Evolutionary conservation across 768 basidiomycete genomes (phyloP), one percentile per base, ranked within the genome.

Genomic region (Rhodocollybia butyracea): DNA sequence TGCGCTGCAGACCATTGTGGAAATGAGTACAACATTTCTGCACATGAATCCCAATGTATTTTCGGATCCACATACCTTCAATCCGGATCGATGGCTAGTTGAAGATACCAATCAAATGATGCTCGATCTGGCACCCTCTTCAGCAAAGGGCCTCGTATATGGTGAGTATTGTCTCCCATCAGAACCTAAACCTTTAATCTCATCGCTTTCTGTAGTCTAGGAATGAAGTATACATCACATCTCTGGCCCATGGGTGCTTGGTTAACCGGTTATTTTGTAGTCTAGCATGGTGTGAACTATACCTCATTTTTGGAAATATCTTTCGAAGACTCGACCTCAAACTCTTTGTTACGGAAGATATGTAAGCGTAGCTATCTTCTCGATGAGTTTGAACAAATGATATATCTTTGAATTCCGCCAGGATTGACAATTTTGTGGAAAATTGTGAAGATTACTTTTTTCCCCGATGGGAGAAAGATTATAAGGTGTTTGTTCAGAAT

Each of bases 61-160:
- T 58, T 68, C 72, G 4, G 61, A 73, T 10, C 75, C 78, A 2
- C 60, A 69, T 12, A 59, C 39, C 8, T 79, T 79, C 57, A 59
- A 55, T 8, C 76, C 77, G 1, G 76, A 76, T 45, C 65, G 79
- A 26, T 80, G 77, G 77, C 64, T 77, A 8, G 60, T 67, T 6
- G 59, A 65, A 1, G 59, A 67, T 43, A 66, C 67, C 13, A 63
- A 59, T 43, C 57, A 63, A 8, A 65, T 77, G 17, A 72, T 73
- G 24, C 63, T 64, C 11, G 70, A 73, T 57, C 57, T 81, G 19
- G 70, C 76, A 11, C 64, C 74, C 19, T n/a, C n/a, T 80, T 80
- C 56, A 41, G 39, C 30, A 52, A 52, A 52, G 51, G 51, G 2
- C 51, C 51, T 52, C 51, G 39, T 27, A 52, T 52, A 13, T 52